These are phyloP conservation scores for Lasiosphaeris hirsuta DNA, from an alignment of 495 filamentous ascomycete species.

Conservation along the genomic window DNA sequence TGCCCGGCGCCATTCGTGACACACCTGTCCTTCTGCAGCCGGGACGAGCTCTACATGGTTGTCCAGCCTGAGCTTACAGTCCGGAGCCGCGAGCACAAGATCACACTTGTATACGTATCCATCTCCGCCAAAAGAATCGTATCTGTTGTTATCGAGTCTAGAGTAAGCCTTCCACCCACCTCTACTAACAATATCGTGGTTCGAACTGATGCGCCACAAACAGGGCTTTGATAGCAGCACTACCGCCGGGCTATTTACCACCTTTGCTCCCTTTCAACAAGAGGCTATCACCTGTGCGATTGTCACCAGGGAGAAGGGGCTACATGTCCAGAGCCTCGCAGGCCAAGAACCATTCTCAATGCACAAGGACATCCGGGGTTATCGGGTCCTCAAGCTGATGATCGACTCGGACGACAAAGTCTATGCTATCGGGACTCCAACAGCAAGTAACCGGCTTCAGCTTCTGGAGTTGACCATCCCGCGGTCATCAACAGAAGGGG, in stretches of 20 bases:
- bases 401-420: slow-evolving; percentile 23
- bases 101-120: slow-evolving; percentile 9
- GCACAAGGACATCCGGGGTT: slow-evolving; percentile 27
- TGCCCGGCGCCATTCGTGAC: slow-evolving; percentile 25
- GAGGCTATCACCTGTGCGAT: slow-evolving; percentile 24
- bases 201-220: background rate
- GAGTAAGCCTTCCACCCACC: slow-evolving; percentile 8
- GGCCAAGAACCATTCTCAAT: background rate
- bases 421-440: slow-evolving; percentile 26
- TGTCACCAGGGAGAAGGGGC: slow-evolving; percentile 27
- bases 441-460: slow-evolving; percentile 21
- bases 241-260: slow-evolving; percentile 30
- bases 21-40: slow-evolving; percentile 26
- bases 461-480: slow-evolving; percentile 29
- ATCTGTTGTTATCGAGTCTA: slow-evolving; percentile 8
- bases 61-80: slow-evolving; percentile 26
- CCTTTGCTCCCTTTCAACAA: slow-evolving; percentile 22
- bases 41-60: slow-evolving; percentile 24
- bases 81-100: slow-evolving; percentile 10
- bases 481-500: slow-evolving; percentile 5
- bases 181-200: too few species aligned
- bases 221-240: slow-evolving; percentile 28
- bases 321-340: slow-evolving; percentile 25
- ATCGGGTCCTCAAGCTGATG: slow-evolving; percentile 30
- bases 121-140: background rate